Conservation (phyloP, 2,329 filamentous ascomycete species). For the Coniochaeta sp. region DNA sequence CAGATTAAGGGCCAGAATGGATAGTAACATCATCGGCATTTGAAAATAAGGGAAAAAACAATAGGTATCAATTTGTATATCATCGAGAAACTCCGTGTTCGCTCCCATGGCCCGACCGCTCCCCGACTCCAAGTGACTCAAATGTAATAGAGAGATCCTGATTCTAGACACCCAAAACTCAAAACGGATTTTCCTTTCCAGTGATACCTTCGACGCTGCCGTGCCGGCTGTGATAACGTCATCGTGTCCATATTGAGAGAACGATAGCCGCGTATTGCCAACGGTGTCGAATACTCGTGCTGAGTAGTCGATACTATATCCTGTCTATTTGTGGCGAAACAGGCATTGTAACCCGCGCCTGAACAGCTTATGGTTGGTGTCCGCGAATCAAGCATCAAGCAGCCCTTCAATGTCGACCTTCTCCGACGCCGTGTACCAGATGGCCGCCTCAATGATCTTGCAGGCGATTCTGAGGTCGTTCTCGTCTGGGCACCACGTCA, state of each 20-base stretch:
- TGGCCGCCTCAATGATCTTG: conserved; percentile 65
- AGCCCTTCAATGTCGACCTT: conserved; percentile 23
- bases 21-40: background rate
- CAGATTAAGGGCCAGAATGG: background rate
- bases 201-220: background rate
- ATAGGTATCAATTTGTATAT: background rate
- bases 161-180: background rate
- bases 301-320: background rate
- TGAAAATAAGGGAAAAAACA: too few relatives aligned
- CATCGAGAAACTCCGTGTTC: background rate
- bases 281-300: background rate
- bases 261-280: background rate
- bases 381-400: background rate
- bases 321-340: background rate
- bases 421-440: conserved; percentile 55
- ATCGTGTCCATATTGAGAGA: background rate
- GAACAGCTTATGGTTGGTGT: background rate
- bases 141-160: background rate
- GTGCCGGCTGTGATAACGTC: background rate
- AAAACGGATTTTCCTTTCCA: background rate
- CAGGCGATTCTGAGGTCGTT: conserved; percentile 61
- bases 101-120: background rate
- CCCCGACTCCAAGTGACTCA: background rate
- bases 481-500: conserved; percentile 32
- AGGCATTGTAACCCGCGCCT: background rate